Base-by-base conservation (phyloP, 805 yeast species). In the Starmerella asiatica region DNA sequence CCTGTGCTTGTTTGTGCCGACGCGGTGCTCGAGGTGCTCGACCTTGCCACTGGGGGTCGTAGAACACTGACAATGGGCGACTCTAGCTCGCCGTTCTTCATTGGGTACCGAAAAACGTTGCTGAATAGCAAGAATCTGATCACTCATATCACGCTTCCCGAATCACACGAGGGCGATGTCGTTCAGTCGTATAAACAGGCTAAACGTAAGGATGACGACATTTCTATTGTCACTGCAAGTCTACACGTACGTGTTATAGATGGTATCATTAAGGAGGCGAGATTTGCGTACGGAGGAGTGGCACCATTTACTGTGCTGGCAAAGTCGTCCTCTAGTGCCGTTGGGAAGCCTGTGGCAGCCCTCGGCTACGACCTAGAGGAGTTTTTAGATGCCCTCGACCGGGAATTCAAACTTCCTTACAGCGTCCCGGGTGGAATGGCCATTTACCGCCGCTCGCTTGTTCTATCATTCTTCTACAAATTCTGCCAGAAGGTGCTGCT, bases 351-450 rank as follows among this genome's bases (percentile, higher is more conserved):
- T 2, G 47, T 63, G 8, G 34, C 29, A 2, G n/a, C 36, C 6
- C 34, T 39, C 5, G 29, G 12, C 5, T 29, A 31, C 21, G 14
- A 15, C n/a, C 5, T 9, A 9, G 8, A 17, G 5, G 34, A 20
- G n/a, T 9, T 11, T 7, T 6, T 31, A 7, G 14, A 8, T 21
- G 9, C 5, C 14, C 45, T 62, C 12, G 68, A 64, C 36, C 39
- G 49, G 21, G 72, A 67, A 43, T 65, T 56, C 44, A 53, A 60
- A 14, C 52, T 67, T 32, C 58, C 65, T 2, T 67, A 49, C 47
- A 57, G 57, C 15, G 72, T 67, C 32, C 71, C 71, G 3, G 72
- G 72, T 40, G 72, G 71, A 12, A 66, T 65, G 70, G 69, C 71
- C 0, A 54, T 64, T 2, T 67, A 62, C 45, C 53, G 72, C 36